Evolutionary conservation across 2,329 filamentous ascomycete species (phyloP).

Genomic region (Stagonosporopsis cucurbitacearum): DNA sequence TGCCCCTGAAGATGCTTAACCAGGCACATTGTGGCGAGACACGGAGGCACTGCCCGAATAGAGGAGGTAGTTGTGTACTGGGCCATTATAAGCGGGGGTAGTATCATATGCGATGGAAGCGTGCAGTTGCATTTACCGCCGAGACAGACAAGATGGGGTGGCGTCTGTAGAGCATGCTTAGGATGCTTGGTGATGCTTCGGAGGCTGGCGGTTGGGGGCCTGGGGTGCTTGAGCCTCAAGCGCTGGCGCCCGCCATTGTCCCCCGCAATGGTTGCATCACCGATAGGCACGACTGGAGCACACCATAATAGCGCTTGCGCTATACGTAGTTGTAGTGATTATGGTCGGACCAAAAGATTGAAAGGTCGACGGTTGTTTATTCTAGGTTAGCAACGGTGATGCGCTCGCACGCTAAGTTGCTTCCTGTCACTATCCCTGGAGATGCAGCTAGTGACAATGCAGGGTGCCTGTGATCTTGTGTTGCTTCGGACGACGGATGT

Average conservation of each 20-base stretch:
- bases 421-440: not conserved
- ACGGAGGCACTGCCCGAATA: not conserved
- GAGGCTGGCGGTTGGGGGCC: too few relatives aligned
- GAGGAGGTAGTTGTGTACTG: slow-evolving; percentile 7
- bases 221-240: not conserved
- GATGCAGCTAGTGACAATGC: slow-evolving; percentile 1
- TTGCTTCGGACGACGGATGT: slow-evolving; percentile 16
- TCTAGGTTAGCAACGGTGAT: not conserved
- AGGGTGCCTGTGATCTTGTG: slow-evolving; percentile 8
- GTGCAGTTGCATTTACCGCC: not conserved
- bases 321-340: too few relatives aligned
- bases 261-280: slow-evolving; percentile 18
- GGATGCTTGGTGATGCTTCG: slow-evolving; percentile 19
- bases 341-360: too few relatives aligned
- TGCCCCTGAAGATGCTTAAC: slow-evolving; percentile 6
- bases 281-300: not conserved
- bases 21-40: slow-evolving; percentile 9
- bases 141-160: slow-evolving; percentile 3
- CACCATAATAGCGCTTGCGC: not conserved
- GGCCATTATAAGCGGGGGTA: slow-evolving; percentile 1
- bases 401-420: slow-evolving; percentile 1
- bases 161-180: slow-evolving; percentile 19
- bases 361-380: not conserved
- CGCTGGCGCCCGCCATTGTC: not conserved
- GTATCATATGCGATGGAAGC: not conserved